Evolutionary conservation across 169 alveolate genomes (phyloP).

Genomic region (Plasmodium knowlesi): DNA sequence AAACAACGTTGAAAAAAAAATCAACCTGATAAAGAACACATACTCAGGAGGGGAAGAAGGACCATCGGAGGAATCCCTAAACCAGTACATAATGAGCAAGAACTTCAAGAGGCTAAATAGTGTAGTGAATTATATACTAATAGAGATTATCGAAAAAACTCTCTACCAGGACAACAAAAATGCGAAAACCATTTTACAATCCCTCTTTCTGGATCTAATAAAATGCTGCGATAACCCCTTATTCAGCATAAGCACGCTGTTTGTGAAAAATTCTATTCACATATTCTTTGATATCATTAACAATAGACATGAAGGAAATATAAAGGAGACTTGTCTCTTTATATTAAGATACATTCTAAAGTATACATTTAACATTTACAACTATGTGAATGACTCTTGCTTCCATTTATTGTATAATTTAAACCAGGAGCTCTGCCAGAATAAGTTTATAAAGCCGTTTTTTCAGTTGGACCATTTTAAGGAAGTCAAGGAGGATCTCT

Average conservation of each 20-base stretch:
- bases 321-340: slow-evolving; percentile 49
- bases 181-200: slow-evolving; percentile 39
- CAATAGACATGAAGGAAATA: slow-evolving; percentile 47
- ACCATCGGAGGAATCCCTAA: slow-evolving; percentile 1
- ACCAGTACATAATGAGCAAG: slow-evolving; percentile 29
- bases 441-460: slow-evolving; percentile 46
- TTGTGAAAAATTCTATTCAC: slow-evolving; percentile 44
- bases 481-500: background rate
- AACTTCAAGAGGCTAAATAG: slow-evolving; percentile 55
- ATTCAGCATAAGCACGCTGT: slow-evolving; percentile 52
- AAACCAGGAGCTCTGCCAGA: slow-evolving; percentile 7
- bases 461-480: background rate
- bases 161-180: slow-evolving; percentile 47
- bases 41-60: background rate
- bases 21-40: background rate
- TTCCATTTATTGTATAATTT: slow-evolving; percentile 47
- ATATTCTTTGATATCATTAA: slow-evolving; percentile 37
- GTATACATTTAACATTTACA: slow-evolving; percentile 45
- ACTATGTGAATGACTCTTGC: slow-evolving; percentile 35
- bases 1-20: background rate
- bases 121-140: slow-evolving; percentile 43
- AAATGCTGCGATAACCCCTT: slow-evolving; percentile 73
- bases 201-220: slow-evolving; percentile 37
- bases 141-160: slow-evolving; percentile 57
- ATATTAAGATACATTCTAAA: slow-evolving; percentile 47